Conservation (phyloP, 306 rosid species). For the Corylus avellana region DNA sequence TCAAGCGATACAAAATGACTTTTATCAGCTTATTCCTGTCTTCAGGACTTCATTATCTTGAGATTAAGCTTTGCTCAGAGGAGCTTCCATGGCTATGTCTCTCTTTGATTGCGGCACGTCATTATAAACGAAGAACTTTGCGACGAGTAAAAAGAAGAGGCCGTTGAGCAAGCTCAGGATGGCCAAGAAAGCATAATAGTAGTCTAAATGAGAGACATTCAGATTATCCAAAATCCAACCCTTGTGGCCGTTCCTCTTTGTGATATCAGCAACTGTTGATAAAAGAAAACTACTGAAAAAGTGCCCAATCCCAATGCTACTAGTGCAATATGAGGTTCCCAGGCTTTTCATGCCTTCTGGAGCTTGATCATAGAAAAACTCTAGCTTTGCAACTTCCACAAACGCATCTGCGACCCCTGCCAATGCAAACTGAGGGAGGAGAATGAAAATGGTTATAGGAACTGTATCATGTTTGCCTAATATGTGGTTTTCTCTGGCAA, state of each 20-base stretch:
- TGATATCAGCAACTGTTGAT: constrained; percentile 49
- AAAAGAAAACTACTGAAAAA: constrained; percentile 65
- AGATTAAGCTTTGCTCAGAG: constrained; percentile 1
- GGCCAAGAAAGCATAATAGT: constrained; percentile 68
- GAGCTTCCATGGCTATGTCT: constrained; percentile 26
- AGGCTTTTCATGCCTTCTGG: constrained; percentile 80
- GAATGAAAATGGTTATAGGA: constrained; percentile 73
- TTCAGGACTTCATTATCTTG: constrained; percentile 2
- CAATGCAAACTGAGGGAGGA: constrained; percentile 75
- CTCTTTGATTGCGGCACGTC: constrained; percentile 33
- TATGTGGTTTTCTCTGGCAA: constrained; percentile 41
- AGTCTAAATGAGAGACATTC: constrained; percentile 61
- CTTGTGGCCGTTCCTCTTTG: constrained; percentile 43
- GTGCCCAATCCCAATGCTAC: constrained; percentile 61
- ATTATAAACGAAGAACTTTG: constrained; percentile 65
- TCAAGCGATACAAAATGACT: neutral
- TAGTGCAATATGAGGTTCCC: constrained; percentile 68
- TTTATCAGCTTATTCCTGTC: constrained; percentile 16
- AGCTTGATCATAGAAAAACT: constrained; percentile 85
- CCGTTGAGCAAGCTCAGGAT: constrained; percentile 54
- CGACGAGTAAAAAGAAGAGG: constrained; percentile 56
- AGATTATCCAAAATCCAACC: constrained; percentile 82
- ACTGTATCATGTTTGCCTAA: constrained; percentile 31
- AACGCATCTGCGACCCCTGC: constrained; percentile 68
- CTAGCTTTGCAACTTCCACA: constrained; percentile 70